Base-by-base conservation (phyloP, 176 grass and related monocot genomes). In the Chloris gayana region DNA sequence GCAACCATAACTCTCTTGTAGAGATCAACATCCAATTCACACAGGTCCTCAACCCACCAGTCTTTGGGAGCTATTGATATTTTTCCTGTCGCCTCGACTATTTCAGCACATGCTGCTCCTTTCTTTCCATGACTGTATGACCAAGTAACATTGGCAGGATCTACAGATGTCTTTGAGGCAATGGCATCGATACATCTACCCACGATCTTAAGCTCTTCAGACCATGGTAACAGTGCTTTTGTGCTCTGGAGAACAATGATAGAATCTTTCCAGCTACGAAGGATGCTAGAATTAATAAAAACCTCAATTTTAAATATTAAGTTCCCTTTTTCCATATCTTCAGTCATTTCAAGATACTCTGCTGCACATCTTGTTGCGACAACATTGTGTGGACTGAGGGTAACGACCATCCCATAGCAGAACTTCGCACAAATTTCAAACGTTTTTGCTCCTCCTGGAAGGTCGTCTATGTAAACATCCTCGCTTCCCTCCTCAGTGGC, bases 241-340 rank as follows among this genome's bases (percentile, higher is more conserved):
- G 97, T 89, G 69, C 86, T 91, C 75, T 96, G 90, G 26, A 99
- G 89, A 87, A 96, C 91, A 76, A 96, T 93, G 39, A 99, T 96
- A 9, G 90, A 93, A 78, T 99, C 97, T 82, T 99, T 99, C 97
- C 97, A 99, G 69, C 97, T 90, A 25, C 83, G 74, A 60, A 99
- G 90, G 67, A 99, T 82, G 73, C 93, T 93, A 7, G 97, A 91
- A 75, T 93, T 96, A 44, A 99, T 70, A 42, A 99, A 99, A 5
- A 99, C 97, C 78, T 99, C 97, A 6, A 99, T 99, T 85, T 96
- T 99, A 83, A 90, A 96, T 86, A 99, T 87, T 37, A 99, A 80
- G 81, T 99, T 99, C 47, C 97, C 97, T 76, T 93, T 99, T 18
- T 99, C 97, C 72, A 91, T 81, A 29, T 89, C 93, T 78, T 99